These are phyloP conservation scores for Mucor circinelloides DNA, from an alignment of 371 early-diverging fungal genomes.

Conservation along the genomic window DNA sequence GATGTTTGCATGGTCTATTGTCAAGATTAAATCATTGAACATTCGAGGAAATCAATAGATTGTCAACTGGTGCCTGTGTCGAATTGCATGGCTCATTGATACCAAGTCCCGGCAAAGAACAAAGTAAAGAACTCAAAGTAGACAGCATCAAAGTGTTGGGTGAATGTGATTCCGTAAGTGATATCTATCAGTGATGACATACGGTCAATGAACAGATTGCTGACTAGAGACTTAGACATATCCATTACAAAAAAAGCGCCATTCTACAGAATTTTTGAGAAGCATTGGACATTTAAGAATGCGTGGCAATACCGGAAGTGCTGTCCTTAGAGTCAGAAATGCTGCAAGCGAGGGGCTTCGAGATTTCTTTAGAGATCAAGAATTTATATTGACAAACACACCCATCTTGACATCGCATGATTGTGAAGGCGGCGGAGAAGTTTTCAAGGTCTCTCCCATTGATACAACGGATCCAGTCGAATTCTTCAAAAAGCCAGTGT, in stretches of 20 bases:
- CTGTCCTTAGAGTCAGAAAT: conserved; percentile 73
- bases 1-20: not conserved
- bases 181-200: not conserved
- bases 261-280: conserved; percentile 80
- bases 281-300: conserved; percentile 80
- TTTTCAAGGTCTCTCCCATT: conserved; percentile 61
- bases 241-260: conserved; percentile 88
- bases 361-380: conserved; percentile 71
- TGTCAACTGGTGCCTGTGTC: conserved; percentile 75
- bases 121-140: conserved; percentile 75
- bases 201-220: not conserved
- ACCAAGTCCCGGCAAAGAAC: conserved; percentile 73
- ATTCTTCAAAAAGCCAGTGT: conserved; percentile 79
- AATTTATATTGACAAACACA: conserved; percentile 82
- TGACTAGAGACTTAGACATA: conserved; percentile 55
- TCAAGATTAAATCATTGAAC: not conserved
- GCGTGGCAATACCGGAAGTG: conserved; percentile 75
- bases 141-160: conserved; percentile 62
- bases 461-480: conserved; percentile 44
- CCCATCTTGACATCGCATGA: conserved; percentile 87
- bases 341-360: conserved; percentile 70
- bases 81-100: conserved; percentile 66
- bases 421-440: conserved; percentile 95
- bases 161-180: conserved; percentile 61
- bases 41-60: conserved; percentile 27